Conservation (phyloP, 225 moss, liverwort and hornwort genomes). For the Thuidium tamariscinum region DNA sequence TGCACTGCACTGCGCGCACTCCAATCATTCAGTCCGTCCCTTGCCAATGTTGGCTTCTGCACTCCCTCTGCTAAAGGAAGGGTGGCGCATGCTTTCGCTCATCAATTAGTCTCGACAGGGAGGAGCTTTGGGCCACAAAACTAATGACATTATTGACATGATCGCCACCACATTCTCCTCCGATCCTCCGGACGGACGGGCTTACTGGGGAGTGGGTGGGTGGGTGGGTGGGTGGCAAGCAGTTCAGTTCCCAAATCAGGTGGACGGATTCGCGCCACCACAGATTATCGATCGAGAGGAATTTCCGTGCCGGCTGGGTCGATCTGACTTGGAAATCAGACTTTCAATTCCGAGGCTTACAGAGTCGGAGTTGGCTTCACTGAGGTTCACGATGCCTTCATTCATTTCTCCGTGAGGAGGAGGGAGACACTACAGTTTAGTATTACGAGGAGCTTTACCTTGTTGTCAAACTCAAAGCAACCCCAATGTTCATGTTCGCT, state of each 20-base stretch:
- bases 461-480: neutral
- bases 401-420: neutral
- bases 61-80: neutral
- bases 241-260: too few species aligned
- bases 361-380: neutral
- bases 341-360: neutral
- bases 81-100: neutral
- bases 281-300: neutral
- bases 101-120: slow-evolving; percentile 1
- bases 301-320: neutral
- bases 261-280: neutral
- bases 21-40: slow-evolving; percentile 10
- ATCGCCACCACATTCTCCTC: neutral
- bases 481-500: neutral
- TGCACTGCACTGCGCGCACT: neutral
- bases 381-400: neutral
- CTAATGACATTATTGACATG: neutral
- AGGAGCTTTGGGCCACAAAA: neutral
- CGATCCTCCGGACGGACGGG: neutral
- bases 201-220: neutral
- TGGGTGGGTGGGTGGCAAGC: neutral
- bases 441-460: neutral
- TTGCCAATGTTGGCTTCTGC: neutral
- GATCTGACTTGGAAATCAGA: neutral
- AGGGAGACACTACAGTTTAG: neutral